A percentile compares a stretch with the other conserved stretches of the same genome.
Evolutionary conservation across 306 rosid genomes (phyloP).

Genomic region (Mucuna pruriens): DNA sequence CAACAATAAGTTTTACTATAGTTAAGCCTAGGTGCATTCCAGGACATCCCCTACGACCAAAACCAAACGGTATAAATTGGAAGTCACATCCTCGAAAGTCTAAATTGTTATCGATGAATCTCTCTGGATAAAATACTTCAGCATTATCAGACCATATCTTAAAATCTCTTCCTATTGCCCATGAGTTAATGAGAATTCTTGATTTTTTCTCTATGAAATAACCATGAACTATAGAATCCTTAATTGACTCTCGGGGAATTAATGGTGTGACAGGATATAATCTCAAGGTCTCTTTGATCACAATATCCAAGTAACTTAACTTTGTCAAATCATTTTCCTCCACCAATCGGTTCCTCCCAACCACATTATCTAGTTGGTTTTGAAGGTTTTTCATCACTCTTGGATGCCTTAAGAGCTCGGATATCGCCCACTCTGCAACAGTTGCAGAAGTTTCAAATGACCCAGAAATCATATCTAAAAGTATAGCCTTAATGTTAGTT

Average conservation of each 20-base stretch:
- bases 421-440: constrained; percentile 42
- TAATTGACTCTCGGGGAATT: constrained; percentile 36
- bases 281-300: constrained; percentile 52
- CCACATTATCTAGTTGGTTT: constrained; percentile 41
- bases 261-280: constrained; percentile 45
- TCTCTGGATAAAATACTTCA: constrained; percentile 47
- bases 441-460: constrained; percentile 44
- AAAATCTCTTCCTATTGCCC: constrained; percentile 55
- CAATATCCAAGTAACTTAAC: constrained; percentile 48
- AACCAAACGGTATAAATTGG: constrained; percentile 48
- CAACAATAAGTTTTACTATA: constrained; percentile 26
- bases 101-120: constrained; percentile 18
- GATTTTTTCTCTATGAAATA: constrained; percentile 34
- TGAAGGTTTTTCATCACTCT: constrained; percentile 49
- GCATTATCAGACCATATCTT: constrained; percentile 46
- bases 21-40: constrained; percentile 43
- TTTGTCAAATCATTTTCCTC: constrained; percentile 48
- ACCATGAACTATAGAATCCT: constrained; percentile 40
- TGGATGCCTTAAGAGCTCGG: constrained; percentile 52
- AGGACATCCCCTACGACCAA: constrained; percentile 52
- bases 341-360: constrained; percentile 44
- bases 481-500: constrained; percentile 49
- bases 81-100: constrained; percentile 36
- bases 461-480: constrained; percentile 44
- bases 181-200: constrained; percentile 35